These are phyloP conservation scores for Rhizophagus sp. DNA, from an alignment of 192 early-diverging fungal genomes.

Conservation along the genomic window DNA sequence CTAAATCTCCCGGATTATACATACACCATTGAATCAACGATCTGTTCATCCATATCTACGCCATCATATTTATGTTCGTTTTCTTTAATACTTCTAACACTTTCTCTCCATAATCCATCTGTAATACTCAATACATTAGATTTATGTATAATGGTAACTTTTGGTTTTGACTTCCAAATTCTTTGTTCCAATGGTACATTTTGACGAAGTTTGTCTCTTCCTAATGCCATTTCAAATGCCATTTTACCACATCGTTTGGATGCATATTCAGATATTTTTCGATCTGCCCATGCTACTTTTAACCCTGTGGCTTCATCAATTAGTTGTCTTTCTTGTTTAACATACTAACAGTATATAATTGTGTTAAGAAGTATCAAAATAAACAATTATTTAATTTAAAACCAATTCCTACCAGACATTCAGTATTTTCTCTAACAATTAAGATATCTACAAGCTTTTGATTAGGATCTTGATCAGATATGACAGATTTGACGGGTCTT, in stretches of 20 bases:
- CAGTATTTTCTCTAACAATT: constrained; percentile 98
- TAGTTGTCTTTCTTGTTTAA: constrained; percentile 76
- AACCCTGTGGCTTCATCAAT: constrained; percentile 62
- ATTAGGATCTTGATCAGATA: constrained; percentile 43
- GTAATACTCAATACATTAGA: constrained; percentile 93
- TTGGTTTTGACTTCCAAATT: constrained; percentile 65
- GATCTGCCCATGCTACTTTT: constrained; percentile 80
- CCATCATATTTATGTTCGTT: constrained; percentile 56
- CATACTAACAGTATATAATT: constrained; percentile 56
- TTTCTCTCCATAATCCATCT: constrained; percentile 97
- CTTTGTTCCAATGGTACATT: constrained; percentile 53
- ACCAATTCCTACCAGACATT: constrained; percentile 76
- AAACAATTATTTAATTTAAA: background rate
- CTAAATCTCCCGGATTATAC: constrained; percentile 16
- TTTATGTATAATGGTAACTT: constrained; percentile 97
- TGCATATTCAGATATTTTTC: constrained; percentile 88
- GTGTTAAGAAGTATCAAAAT: background rate
- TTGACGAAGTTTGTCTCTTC: constrained; percentile 70
- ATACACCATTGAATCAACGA: constrained; percentile 98
- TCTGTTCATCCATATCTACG: constrained; percentile 91
- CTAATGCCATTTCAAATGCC: constrained; percentile 91
- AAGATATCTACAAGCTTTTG: constrained; percentile 90
- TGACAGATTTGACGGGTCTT: constrained; percentile 83
- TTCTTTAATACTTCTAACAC: constrained; percentile 73
- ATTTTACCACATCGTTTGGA: constrained; percentile 84